Conservation (phyloP, 805 yeast genomes). For the Schwanniomyces polymorphus region DNA sequence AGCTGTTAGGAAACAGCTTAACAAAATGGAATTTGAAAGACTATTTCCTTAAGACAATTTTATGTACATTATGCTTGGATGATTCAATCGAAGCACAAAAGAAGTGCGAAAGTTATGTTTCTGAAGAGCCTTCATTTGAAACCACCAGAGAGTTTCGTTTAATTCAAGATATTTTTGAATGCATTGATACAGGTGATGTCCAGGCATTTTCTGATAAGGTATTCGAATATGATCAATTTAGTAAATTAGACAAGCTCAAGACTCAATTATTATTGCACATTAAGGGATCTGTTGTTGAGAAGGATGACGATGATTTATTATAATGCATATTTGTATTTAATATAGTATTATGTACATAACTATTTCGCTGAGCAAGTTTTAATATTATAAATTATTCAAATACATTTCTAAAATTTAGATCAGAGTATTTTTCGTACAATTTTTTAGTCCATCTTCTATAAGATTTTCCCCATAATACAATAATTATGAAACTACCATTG, state of each 20-base stretch:
- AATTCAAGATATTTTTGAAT: constrained; percentile 62
- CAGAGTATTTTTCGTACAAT: neutral
- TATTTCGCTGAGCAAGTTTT: neutral
- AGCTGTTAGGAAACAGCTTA: constrained; percentile 68
- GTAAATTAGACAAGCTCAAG: constrained; percentile 88
- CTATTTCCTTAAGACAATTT: constrained; percentile 77
- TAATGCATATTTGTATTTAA: constrained; percentile 7
- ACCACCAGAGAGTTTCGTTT: constrained; percentile 76
- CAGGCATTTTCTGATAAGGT: constrained; percentile 73
- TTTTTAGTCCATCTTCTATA: constrained; percentile 12
- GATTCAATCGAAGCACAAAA: constrained; percentile 86
- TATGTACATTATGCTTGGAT: constrained; percentile 80
- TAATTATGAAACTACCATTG: constrained; percentile 20
- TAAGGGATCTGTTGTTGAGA: constrained; percentile 68
- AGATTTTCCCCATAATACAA: constrained; percentile 23
- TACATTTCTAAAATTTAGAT: neutral
- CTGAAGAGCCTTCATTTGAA: constrained; percentile 75
- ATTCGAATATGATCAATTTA: constrained; percentile 82
- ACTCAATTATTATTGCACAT: constrained; percentile 80
- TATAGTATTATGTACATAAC: neutral
- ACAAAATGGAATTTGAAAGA: constrained; percentile 93
- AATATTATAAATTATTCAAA: neutral
- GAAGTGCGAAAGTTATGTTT: constrained; percentile 59
- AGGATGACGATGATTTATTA: constrained; percentile 64
- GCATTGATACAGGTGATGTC: constrained; percentile 78